Evolutionary conservation across 345 rosid species (phyloP).

Genomic region (Populus nigra): DNA sequence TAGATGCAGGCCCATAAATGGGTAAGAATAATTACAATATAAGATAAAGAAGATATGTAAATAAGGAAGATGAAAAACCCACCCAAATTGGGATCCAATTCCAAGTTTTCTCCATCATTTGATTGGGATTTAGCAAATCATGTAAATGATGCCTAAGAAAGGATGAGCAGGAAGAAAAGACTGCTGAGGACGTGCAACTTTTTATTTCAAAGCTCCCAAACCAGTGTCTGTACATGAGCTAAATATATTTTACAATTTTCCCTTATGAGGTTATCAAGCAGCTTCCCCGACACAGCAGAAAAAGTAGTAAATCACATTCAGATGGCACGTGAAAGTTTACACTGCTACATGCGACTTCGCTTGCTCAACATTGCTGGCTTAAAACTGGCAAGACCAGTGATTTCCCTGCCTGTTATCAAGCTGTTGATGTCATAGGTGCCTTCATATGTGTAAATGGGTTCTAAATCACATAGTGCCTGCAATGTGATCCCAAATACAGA

Average conservation of each 20-base stretch:
- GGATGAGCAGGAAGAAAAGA: no score
- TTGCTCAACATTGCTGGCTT: constrained; percentile 47
- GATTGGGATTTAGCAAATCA: no score
- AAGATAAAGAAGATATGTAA: no score
- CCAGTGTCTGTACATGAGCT: no score
- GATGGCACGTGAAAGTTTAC: neutral
- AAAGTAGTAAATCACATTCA: neutral
- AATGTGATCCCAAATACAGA: neutral
- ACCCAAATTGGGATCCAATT: no score
- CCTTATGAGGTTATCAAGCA: neutral
- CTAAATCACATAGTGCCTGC: constrained; percentile 98
- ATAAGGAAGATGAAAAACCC: neutral
- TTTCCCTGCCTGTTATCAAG: constrained; percentile 85
- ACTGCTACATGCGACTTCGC: constrained; percentile 62
- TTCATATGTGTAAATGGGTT: constrained; percentile 91
- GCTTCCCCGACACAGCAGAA: neutral
- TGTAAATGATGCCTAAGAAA: no score
- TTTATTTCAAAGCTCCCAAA: no score
- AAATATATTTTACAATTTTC: no score
- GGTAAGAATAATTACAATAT: neutral
- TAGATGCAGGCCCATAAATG: neutral
- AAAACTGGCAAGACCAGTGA: constrained; percentile 85
- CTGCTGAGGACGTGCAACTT: no score
- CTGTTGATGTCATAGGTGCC: constrained; percentile 93
- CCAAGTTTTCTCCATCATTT: no score